phyloP scores from a whole-genome alignment of 139 green algal species.

The Dunaliella sp. region DNA sequence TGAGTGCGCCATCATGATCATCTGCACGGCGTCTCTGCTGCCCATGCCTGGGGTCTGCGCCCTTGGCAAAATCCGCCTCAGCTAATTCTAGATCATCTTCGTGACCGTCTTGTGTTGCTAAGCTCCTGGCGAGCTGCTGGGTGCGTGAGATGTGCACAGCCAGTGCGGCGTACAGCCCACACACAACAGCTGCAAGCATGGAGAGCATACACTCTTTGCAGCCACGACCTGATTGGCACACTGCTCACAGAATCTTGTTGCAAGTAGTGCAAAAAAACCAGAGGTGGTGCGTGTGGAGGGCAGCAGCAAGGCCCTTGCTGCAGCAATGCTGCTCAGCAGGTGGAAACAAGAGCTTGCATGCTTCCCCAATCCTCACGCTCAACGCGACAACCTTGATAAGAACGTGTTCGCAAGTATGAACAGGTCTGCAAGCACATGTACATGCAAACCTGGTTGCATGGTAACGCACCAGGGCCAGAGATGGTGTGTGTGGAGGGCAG shows the following conservation, averaged over 20 bases:
- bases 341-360: not conserved
- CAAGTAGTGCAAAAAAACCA: not conserved
- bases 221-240: too few species aligned
- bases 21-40: too few species aligned
- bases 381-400: too few species aligned
- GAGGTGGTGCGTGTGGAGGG: not conserved
- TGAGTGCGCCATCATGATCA: not conserved
- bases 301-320: not conserved
- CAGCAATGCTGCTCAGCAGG: not conserved
- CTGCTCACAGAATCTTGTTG: not conserved
- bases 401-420: too few species aligned
- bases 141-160: not conserved
- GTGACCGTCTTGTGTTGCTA: too few species aligned
- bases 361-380: too few species aligned
- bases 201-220: not conserved
- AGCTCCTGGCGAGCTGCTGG: not conserved
- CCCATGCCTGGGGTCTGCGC: too few species aligned
- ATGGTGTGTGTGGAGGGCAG: not conserved
- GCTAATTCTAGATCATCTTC: too few species aligned
- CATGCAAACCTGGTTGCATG: not conserved
- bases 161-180: conserved; percentile 1
- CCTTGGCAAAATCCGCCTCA: too few species aligned
- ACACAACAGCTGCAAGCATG: not conserved
- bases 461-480: not conserved
- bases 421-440: too few species aligned